phyloP scores from a whole-genome alignment of 1,284 basidiomycete species.

The Jaminaea rosea region DNA sequence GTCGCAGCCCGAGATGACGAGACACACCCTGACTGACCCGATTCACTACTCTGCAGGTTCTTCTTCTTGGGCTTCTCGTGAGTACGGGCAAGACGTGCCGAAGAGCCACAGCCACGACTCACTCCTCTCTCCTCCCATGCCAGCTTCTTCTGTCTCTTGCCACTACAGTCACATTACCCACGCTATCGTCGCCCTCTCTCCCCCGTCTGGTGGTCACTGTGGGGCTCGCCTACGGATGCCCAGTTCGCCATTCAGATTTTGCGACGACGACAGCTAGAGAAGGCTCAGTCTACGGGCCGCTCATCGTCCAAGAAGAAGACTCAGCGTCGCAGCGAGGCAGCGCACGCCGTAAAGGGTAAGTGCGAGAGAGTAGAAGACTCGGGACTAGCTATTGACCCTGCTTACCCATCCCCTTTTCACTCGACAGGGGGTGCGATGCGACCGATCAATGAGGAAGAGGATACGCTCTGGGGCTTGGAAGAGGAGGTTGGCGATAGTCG shows the following conservation, averaged over 20 bases:
- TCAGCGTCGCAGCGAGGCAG: conserved; percentile 4
- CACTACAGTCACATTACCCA: conserved; percentile 44
- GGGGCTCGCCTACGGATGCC: conserved; percentile 43
- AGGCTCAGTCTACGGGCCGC: conserved; percentile 2
- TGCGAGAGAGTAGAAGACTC: too few relatives aligned
- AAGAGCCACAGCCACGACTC: not conserved
- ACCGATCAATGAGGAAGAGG: conserved; percentile 4
- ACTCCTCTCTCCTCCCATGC: not conserved
- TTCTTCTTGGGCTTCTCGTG: conserved; percentile 38
- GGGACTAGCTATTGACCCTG: too few relatives aligned
- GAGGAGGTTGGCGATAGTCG: conserved; percentile 11
- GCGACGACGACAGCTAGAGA: conserved; percentile 28
- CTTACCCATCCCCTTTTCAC: too few relatives aligned
- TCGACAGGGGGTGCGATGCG: conserved; percentile 8
- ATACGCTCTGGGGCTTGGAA: conserved; percentile 17
- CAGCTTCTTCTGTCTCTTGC: conserved; percentile 7
- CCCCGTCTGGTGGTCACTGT: conserved; percentile 44
- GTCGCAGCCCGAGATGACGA: too few relatives aligned
- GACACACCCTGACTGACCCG: too few relatives aligned
- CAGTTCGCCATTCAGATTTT: conserved; percentile 43
- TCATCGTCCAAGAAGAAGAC: not conserved
- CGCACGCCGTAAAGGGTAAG: conserved; percentile 13
- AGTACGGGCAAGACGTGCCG: conserved; percentile 12
- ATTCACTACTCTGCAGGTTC: too few relatives aligned
- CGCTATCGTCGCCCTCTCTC: conserved; percentile 42